Base-by-base conservation (phyloP, 495 filamentous ascomycete genomes). In the Cladorrhinum samala region DNA sequence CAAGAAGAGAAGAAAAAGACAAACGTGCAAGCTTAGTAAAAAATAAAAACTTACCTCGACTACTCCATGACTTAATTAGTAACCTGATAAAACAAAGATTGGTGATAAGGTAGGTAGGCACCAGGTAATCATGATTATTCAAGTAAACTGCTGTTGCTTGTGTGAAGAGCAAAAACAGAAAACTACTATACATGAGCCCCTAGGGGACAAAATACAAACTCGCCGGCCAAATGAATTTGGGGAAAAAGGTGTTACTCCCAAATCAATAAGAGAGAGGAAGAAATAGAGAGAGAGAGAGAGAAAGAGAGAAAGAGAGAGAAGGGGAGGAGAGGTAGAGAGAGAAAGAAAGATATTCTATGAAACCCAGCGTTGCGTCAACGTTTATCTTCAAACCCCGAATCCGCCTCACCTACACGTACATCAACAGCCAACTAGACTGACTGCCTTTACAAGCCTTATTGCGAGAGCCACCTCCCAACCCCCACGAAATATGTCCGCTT, bases 281-380 rank as follows among this genome's bases (percentile, higher is more conserved):
- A n/a, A n/a, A n/a, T n/a, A n/a, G n/a, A n/a, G n/a, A n/a, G n/a
- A n/a, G n/a, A 5, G 14, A 23, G 17, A 47, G 24, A 47, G 30
- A 46, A 27, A 37, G 39, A 52, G 40, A 53, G 33, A 53, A 33
- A 42, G 39, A 55, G 24, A 49, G 46, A 44, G 38, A 33, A 42
- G 39, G 49, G 24, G 43, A 38, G 37, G 38, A 42, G 38, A 56
- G 24, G n/a, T 5, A 41, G n/a, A 18, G 5, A 41, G n/a, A 41
- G 21, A 47, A 23, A 33, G 23, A 47, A 19, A 19, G 9, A 20
- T 17, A 30, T 33, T 23, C 17, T 24, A 17, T 20, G 18, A 47
- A 46, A 30, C 2, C 9, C 45, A 47, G 17, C 20, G n/a, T n/a
- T n/a, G n/a, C n/a, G n/a, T n/a, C n/a, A n/a, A n/a, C n/a, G n/a